Evolutionary conservation across 257 asterid species (phyloP), one percentile per base, ranked within the genome.

Genomic region (Fraxinus anomala): DNA sequence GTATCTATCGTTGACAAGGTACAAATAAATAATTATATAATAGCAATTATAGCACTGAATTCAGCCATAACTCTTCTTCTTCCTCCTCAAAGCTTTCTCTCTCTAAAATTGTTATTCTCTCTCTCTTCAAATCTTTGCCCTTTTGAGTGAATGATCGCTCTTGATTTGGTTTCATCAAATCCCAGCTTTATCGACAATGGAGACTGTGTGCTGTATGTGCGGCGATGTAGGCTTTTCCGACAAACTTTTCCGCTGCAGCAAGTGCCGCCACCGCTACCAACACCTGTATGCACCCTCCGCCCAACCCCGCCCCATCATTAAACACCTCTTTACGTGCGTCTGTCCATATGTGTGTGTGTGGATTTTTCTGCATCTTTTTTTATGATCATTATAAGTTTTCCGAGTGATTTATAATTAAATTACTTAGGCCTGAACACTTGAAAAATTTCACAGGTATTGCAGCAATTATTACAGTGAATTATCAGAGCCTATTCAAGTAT

Each of bases 221-320:
- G 98, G 97, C 73, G 98, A 93, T 73, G 92, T 92, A 0, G 98
- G 98, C 66, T 93, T 93, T 80, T 84, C 92, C 54, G 97, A 93
- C 79, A 90, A 92, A 81, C 90, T 93, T 84, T 93, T 93, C 89
- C 97, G 90, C 69, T 93, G 98, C 91, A 87, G 83, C 83, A 79
- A 75, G 82, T 93, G 98, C 81, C 85, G 73, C 78, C 61, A 81
- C 81, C 98, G 98, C 87, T 92, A 81, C 86, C 98, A 93, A 70
- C 98, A 93, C 94, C 88, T 92, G 98, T 93, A 89, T 14, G 89
- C 28, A 0, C 14, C 6, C 1, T 21, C 42, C 10, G 42, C 42
- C 17, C 51, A 11, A 7, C 40, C n/a, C n/a, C 47, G 12, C n/a
- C 42, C 68, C 33, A 2, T 12, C n/a, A 0, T 65, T 26, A 26